Evolutionary conservation across 108 stramenopile genomes (phyloP), one percentile per base, ranked within the genome.

Genomic region (Nannochloropsis salina): DNA sequence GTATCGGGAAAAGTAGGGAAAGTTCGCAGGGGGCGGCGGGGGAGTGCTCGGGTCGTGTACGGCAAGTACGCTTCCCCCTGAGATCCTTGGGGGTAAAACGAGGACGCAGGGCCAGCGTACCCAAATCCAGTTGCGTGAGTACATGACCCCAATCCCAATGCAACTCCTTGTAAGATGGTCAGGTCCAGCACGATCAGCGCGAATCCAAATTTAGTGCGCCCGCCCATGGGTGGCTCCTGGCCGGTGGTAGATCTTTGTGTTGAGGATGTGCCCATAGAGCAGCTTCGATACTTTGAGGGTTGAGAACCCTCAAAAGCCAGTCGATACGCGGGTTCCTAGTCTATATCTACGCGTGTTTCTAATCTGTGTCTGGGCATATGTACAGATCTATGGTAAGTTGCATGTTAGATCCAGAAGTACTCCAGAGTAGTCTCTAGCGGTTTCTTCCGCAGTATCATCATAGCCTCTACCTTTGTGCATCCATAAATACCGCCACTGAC

Each of bases 1-100:
- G 61, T 74, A 8, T 74, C 61, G 61, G 61, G 61, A n/a, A 74
- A 74, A 74, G 61, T 74, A n/a, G 61, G 61, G 6, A 74, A 74
- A n/a, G 20, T 15, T 15, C 61, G 61, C 61, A 74, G n/a, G 61
- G 61, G 61, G 15, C 61, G 15, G 15, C 61, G 61, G n/a, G 61
- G 61, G 4, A n/a, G 20, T 2, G 20, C 61, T 1, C n/a, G 61
- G 61, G 61, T n/a, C 20, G 61, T 15, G 61, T 15, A 74, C 20
- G 61, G 61, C 15, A n/a, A n/a, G n/a, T 74, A 74, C 20, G 15
- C 15, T 15, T n/a, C 61, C 6, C n/a, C 61, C 61, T n/a, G 15
- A 15, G 61, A 74, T 15, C 61, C 61, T n/a, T 15, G 61, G 61
- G 61, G 61, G 61, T 74, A 74, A 74, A 74, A 74, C n/a, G 61